A percentile compares a stretch with the other conserved stretches of the same genome.
phyloP scores from a whole-genome alignment of 768 basidiomycete genomes.

The Naematelia aurantialba region DNA sequence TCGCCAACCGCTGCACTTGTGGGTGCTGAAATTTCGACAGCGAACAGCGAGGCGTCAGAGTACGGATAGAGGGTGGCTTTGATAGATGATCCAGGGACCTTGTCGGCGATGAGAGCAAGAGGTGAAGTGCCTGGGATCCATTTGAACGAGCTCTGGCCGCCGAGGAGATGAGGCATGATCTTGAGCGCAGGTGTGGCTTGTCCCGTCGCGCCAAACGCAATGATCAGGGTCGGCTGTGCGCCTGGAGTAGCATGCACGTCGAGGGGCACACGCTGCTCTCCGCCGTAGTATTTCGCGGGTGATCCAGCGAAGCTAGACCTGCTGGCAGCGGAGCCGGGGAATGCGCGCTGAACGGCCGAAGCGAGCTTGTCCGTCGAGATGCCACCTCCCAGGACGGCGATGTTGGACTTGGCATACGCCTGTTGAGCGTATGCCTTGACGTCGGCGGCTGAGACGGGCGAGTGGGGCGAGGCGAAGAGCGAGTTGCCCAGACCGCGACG shows the following conservation, averaged over 20 bases:
- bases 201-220: slow-evolving; percentile 76
- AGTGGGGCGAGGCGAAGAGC: slow-evolving; percentile 73
- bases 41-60: slow-evolving; percentile 85
- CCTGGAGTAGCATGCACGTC: slow-evolving; percentile 56
- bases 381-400: slow-evolving; percentile 82
- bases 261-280: slow-evolving; percentile 69
- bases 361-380: slow-evolving; percentile 67
- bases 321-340: slow-evolving; percentile 54
- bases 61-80: slow-evolving; percentile 78
- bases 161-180: slow-evolving; percentile 73
- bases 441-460: slow-evolving; percentile 54
- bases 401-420: slow-evolving; percentile 72
- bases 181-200: slow-evolving; percentile 65
- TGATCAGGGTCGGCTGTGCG: slow-evolving; percentile 65
- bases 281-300: slow-evolving; percentile 67
- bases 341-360: slow-evolving; percentile 67
- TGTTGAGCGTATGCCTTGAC: slow-evolving; percentile 69
- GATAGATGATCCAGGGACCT: slow-evolving; percentile 58
- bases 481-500: slow-evolving; percentile 87
- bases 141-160: slow-evolving; percentile 75
- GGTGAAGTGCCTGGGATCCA: slow-evolving; percentile 76
- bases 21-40: slow-evolving; percentile 70
- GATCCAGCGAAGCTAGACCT: slow-evolving; percentile 51
- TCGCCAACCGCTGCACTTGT: slow-evolving; percentile 61
- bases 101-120: slow-evolving; percentile 59